Conservation (phyloP, 2,329 filamentous ascomycete species). For the Botryotinia convoluta region DNA sequence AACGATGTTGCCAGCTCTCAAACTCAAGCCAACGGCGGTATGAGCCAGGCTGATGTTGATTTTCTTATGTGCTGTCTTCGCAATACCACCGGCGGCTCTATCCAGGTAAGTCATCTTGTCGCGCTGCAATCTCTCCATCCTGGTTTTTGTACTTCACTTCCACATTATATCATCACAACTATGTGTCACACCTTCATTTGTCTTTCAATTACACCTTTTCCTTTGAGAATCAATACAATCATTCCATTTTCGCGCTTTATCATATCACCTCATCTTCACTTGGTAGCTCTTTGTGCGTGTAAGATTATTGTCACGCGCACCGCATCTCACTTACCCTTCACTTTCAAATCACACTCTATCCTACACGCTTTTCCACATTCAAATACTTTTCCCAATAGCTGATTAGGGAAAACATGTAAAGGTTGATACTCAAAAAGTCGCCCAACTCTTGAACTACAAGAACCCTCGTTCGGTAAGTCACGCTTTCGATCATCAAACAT, state of each 20-base stretch:
- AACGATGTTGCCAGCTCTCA: background rate
- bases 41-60: slow-evolving; percentile 26
- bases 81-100: slow-evolving; percentile 28
- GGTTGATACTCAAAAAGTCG: slow-evolving; percentile 31
- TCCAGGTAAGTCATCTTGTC: slow-evolving; percentile 25
- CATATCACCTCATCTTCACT: background rate
- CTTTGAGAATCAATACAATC: background rate
- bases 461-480: slow-evolving; percentile 30
- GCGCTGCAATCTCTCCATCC: background rate
- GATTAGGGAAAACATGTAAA: slow-evolving; percentile 13
- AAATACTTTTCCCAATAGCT: background rate
- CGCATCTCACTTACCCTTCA: background rate
- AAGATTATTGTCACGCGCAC: background rate
- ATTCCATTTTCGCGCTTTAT: background rate
- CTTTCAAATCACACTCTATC: slow-evolving; percentile 4
- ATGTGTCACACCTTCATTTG: background rate
- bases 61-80: slow-evolving; percentile 33
- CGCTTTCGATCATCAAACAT: background rate
- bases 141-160: background rate
- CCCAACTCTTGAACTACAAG: slow-evolving; percentile 23
- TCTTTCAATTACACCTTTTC: no score
- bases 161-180: background rate
- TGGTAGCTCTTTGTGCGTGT: background rate
- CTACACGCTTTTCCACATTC: background rate
- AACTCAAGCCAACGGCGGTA: slow-evolving; percentile 5